Conservation (phyloP, 371 early-diverging fungal genomes). For the Actinomortierella wolfii region DNA sequence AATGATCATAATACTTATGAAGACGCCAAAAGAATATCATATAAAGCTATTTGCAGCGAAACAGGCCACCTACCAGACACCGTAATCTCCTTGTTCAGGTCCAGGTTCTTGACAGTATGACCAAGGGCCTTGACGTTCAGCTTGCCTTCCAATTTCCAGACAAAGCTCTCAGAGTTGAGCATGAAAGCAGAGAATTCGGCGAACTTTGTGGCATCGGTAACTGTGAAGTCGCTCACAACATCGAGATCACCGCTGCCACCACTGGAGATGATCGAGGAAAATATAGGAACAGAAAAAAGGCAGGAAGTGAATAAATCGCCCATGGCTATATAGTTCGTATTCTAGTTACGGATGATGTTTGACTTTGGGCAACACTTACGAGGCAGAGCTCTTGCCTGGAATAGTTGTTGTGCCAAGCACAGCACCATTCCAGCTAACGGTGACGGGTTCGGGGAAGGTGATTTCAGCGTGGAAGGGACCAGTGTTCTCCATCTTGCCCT, state of each 20-base stretch:
- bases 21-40: background rate
- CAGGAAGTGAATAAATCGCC: too few relatives aligned
- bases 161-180: conserved; percentile 59
- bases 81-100: conserved; percentile 43
- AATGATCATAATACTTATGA: background rate
- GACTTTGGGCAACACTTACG: conserved; percentile 19
- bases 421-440: conserved; percentile 58
- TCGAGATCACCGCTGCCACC: conserved; percentile 55
- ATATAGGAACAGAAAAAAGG: background rate
- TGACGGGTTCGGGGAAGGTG: conserved; percentile 55
- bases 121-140: conserved; percentile 64
- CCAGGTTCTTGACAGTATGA: conserved; percentile 52
- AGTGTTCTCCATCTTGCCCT: conserved; percentile 58
- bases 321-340: too few relatives aligned
- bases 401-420: conserved; percentile 55
- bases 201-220: conserved; percentile 52
- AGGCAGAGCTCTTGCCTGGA: conserved; percentile 42
- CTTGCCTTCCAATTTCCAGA: conserved; percentile 59
- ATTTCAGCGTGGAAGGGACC: conserved; percentile 64
- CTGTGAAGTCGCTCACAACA: conserved; percentile 52
- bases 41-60: too few relatives aligned
- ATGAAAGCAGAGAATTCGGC: conserved; percentile 56
- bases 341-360: too few relatives aligned
- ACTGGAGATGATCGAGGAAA: too few relatives aligned
- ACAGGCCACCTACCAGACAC: conserved; percentile 50